Evolutionary conservation across 2,329 filamentous ascomycete species (phyloP).

Genomic region (Stachybotrys chartarum): DNA sequence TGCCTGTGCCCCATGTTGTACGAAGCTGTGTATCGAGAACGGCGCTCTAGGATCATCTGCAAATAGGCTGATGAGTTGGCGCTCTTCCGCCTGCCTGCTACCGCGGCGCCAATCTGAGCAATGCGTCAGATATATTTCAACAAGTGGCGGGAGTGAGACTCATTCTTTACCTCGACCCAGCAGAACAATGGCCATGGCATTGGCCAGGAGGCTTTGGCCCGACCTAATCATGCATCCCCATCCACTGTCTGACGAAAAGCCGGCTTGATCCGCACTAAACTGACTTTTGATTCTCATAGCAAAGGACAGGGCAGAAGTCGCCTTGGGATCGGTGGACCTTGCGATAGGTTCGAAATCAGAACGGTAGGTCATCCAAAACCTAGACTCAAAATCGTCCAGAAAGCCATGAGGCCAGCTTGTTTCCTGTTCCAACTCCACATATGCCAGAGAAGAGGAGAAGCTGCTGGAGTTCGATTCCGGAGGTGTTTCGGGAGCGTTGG

Average conservation of each 20-base stretch:
- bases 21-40: conserved; percentile 93
- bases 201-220: conserved; percentile 87
- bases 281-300: conserved; percentile 77
- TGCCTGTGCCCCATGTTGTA: conserved; percentile 73
- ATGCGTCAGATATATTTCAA: neutral
- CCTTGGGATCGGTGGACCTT: conserved; percentile 67
- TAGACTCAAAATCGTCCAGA: conserved; percentile 85
- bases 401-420: conserved; percentile 78
- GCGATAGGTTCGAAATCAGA: conserved; percentile 79
- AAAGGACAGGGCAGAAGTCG: conserved; percentile 66
- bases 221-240: conserved; percentile 99
- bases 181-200: conserved; percentile 64
- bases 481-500: conserved; percentile 34
- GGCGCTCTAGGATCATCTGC: conserved; percentile 80
- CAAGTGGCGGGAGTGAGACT: neutral
- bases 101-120: conserved; percentile 66
- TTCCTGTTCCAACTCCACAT: conserved; percentile 34
- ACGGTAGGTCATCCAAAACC: conserved; percentile 94
- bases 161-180: conserved; percentile 65
- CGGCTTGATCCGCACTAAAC: conserved; percentile 63
- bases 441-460: conserved; percentile 43
- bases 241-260: conserved; percentile 88
- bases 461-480: conserved; percentile 43
- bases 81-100: conserved; percentile 51
- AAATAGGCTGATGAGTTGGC: conserved; percentile 69